A percentile compares a stretch with the other conserved stretches of the same genome.
Evolutionary conservation across 306 rosid species (phyloP).

Genomic region (Abrus pulchellus): DNA sequence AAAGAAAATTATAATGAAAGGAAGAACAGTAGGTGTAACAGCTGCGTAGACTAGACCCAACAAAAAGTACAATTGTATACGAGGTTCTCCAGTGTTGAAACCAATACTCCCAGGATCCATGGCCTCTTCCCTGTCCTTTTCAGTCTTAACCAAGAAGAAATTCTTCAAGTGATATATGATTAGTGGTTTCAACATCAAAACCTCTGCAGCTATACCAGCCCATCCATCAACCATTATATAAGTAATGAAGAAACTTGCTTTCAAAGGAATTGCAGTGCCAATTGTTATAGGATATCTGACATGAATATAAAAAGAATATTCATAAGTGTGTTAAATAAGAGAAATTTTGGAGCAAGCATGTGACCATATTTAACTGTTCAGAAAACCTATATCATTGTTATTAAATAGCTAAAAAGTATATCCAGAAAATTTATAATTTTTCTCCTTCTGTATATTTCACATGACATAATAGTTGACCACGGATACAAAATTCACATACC

Average conservation of each 20-base stretch:
- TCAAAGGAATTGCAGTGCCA: slow-evolving; percentile 90
- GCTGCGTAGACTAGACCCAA: slow-evolving; percentile 91
- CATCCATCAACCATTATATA: slow-evolving; percentile 99
- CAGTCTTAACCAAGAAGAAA: slow-evolving; percentile 95
- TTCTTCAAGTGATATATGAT: slow-evolving; percentile 91
- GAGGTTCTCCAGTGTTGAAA: slow-evolving; percentile 98
- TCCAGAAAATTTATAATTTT: slow-evolving; percentile 1
- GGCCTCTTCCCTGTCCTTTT: slow-evolving; percentile 96
- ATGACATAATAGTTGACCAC: slow-evolving; percentile 7
- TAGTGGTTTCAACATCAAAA: slow-evolving; percentile 91
- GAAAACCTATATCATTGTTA: background rate
- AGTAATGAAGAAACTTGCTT: slow-evolving; percentile 96
- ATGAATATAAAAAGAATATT: slow-evolving; percentile 34
- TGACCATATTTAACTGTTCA: slow-evolving; percentile 20
- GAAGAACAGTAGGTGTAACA: slow-evolving; percentile 85
- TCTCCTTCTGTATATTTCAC: background rate
- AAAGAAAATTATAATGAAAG: slow-evolving; percentile 92
- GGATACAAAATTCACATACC: slow-evolving; percentile 9
- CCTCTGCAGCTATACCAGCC: slow-evolving; percentile 99
- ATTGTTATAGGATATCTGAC: slow-evolving; percentile 86
- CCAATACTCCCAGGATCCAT: slow-evolving; percentile 98
- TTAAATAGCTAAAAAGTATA: slow-evolving; percentile 36
- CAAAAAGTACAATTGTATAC: slow-evolving; percentile 85
- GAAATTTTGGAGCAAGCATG: slow-evolving; percentile 13
- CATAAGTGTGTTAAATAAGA: slow-evolving; percentile 14